Conservation (phyloP, 1,284 basidiomycete genomes). For the Vanrija humicola region DNA sequence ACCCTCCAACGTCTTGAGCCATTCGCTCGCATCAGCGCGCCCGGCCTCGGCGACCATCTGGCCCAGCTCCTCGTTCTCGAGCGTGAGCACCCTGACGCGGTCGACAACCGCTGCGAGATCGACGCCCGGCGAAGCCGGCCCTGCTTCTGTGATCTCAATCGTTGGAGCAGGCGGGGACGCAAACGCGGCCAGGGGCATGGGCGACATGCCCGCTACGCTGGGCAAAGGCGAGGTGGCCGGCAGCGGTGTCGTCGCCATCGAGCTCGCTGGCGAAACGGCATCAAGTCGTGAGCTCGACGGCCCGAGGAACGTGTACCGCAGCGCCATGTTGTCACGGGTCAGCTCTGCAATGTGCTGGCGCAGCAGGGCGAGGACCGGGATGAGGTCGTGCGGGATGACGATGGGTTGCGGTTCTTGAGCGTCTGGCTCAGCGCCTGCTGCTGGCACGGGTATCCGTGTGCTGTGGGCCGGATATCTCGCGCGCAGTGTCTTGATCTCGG, state of each 20-base stretch:
- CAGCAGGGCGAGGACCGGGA: slow-evolving; percentile 32
- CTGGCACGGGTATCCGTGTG: slow-evolving; percentile 15
- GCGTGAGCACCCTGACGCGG: slow-evolving; percentile 34
- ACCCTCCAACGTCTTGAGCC: slow-evolving; percentile 37
- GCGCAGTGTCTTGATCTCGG: slow-evolving; percentile 18
- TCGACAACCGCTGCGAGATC: slow-evolving; percentile 35
- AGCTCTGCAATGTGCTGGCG: slow-evolving; percentile 37
- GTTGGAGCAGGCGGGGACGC: not conserved
- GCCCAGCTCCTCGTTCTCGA: slow-evolving; percentile 45
- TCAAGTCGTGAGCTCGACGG: not conserved
- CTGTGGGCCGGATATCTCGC: slow-evolving; percentile 13
- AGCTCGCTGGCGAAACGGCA: slow-evolving; percentile 4
- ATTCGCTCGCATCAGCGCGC: slow-evolving; percentile 22
- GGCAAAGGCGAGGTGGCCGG: slow-evolving; percentile 7
- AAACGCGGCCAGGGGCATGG: not conserved
- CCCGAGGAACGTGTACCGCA: slow-evolving; percentile 41
- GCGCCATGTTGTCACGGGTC: slow-evolving; percentile 40
- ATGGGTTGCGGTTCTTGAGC: slow-evolving; percentile 6
- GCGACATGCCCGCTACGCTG: slow-evolving; percentile 1
- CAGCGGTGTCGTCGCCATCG: slow-evolving; percentile 12
- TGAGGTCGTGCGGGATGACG: slow-evolving; percentile 27
- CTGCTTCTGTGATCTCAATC: not conserved
- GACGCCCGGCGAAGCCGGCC: slow-evolving; percentile 2
- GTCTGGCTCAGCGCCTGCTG: not conserved
- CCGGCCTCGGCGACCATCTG: slow-evolving; percentile 42